Percentiles rank a stretch among this genome's conserved stretches.
phyloP scores from a whole-genome alignment of 768 basidiomycete species.

The Hortiboletus campestris region DNA sequence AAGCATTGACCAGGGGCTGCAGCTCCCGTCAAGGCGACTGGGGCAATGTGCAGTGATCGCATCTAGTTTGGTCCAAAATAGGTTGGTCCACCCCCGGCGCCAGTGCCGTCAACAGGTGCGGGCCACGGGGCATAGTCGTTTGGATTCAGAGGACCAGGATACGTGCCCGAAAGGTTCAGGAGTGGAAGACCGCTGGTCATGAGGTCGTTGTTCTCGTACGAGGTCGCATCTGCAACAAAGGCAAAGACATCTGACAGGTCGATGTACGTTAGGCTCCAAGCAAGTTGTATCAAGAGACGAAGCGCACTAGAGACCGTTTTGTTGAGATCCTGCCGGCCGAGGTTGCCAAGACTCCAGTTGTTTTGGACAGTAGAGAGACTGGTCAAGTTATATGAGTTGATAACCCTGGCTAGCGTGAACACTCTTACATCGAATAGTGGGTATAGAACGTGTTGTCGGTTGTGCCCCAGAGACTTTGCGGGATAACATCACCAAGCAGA shows the following conservation, averaged over 20 bases:
- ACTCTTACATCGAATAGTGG: slow-evolving; percentile 50
- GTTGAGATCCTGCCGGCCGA: slow-evolving; percentile 59
- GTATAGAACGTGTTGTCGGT: slow-evolving; percentile 56
- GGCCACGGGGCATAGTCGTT: slow-evolving; percentile 41
- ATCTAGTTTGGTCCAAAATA: slow-evolving; percentile 34
- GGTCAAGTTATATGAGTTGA: not conserved
- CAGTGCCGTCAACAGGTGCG: slow-evolving; percentile 39
- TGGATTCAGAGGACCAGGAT: slow-evolving; percentile 45
- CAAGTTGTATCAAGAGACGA: not conserved
- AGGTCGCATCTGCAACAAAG: slow-evolving; percentile 46
- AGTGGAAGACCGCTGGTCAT: slow-evolving; percentile 29
- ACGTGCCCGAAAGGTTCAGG: slow-evolving; percentile 41
- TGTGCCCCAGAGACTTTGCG: slow-evolving; percentile 39
- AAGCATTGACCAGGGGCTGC: no score
- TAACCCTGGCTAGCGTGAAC: not conserved
- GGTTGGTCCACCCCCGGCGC: slow-evolving; percentile 44
- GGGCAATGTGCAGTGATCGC: no score
- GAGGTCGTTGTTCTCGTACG: slow-evolving; percentile 40
- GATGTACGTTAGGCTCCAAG: not conserved
- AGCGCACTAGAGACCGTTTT: slow-evolving; percentile 30
- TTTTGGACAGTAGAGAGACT: slow-evolving; percentile 52
- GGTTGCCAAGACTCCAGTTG: slow-evolving; percentile 61
- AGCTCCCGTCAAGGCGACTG: no score
- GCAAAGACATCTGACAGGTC: slow-evolving; percentile 45
- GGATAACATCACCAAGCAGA: slow-evolving; percentile 47